Evolutionary conservation across 495 filamentous ascomycete genomes (phyloP), one percentile per base, ranked within the genome.

Genomic region (Penicillium waksmanii): DNA sequence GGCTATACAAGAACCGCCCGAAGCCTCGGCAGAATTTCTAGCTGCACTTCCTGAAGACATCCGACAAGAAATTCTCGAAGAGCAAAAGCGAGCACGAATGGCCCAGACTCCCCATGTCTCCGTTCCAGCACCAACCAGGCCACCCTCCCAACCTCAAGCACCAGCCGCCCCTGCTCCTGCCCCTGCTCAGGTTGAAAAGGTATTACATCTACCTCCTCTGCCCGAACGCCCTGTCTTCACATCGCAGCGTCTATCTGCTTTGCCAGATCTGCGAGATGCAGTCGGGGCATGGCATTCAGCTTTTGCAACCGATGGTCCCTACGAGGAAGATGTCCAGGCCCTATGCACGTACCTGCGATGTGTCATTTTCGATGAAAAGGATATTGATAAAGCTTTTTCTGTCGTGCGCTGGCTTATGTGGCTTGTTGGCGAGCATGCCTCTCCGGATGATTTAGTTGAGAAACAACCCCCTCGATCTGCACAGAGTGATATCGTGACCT

Each of bases 41-140:
- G 85, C 88, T 12, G 92, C 91, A 19, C 76, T 97, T 0, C 93
- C 93, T 0, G 87, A 89, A 55, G 90, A 96, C 52, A 82, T 97
- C 50, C 85, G 91, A 35, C 72, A 72, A 19, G 93, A 97, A 76
- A 80, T 97, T 13, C 69, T 96, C 9, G 85, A 81, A 6, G 87
- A 96, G 64, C 86, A 91, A 57, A 79, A 80, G 11, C 85, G 85
- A 15, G 73, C 80, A 0, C 84, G 80, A 10, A 75, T 86, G 11
- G 68, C 5, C 63, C 76, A 31, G 27, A 31, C 8, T 4, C 27
- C 27, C 6, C 27, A 4, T 31, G 27, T 15, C 76, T 69, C 25
- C 63, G 47, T 4, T 31, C 23, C 21, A 15, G 8, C 47, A 3
- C 7, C 58, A 47, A 52, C 55, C 17, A 59, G 46, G 34, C 63